Conservation (phyloP, 148 eudicot species). For the Chenopodium formosanum region DNA sequence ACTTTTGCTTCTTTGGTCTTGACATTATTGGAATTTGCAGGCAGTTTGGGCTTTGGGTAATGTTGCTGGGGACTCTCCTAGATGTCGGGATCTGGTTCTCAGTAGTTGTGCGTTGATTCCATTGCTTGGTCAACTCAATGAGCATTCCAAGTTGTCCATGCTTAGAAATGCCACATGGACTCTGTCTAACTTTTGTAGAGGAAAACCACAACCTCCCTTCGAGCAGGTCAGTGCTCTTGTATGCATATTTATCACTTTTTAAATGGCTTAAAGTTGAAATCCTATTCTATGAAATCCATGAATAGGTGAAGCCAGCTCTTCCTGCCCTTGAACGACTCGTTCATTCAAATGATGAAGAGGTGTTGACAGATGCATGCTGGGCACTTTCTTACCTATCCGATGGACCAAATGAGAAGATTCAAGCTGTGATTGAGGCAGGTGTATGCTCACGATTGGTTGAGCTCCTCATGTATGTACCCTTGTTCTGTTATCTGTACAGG, state of each 20-base stretch:
- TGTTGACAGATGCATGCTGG: constrained; percentile 90
- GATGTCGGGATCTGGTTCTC: constrained; percentile 75
- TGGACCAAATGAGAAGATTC: constrained; percentile 87
- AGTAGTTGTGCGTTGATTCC: constrained; percentile 64
- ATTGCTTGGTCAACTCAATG: constrained; percentile 60
- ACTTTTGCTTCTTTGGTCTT: not conserved
- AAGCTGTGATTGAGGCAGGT: constrained; percentile 80
- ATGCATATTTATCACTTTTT: not conserved
- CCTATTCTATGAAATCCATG: constrained; percentile 7
- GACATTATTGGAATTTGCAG: constrained; percentile 27
- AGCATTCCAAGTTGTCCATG: constrained; percentile 79
- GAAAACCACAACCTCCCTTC: constrained; percentile 79
- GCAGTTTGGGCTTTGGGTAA: constrained; percentile 88
- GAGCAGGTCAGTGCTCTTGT: constrained; percentile 51
- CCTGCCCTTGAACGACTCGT: constrained; percentile 74
- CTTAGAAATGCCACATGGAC: constrained; percentile 91
- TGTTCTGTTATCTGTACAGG: not conserved
- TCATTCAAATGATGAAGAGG: constrained; percentile 81
- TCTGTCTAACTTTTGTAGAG: constrained; percentile 74
- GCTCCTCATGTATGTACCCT: constrained; percentile 59
- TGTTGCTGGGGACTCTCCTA: constrained; percentile 87
- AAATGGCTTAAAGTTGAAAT: not conserved
- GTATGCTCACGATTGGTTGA: constrained; percentile 76
- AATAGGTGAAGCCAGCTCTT: constrained; percentile 69
- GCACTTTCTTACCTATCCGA: constrained; percentile 85